phyloP scores from a whole-genome alignment of 1,284 basidiomycete species.

The Serendipita sp. region DNA sequence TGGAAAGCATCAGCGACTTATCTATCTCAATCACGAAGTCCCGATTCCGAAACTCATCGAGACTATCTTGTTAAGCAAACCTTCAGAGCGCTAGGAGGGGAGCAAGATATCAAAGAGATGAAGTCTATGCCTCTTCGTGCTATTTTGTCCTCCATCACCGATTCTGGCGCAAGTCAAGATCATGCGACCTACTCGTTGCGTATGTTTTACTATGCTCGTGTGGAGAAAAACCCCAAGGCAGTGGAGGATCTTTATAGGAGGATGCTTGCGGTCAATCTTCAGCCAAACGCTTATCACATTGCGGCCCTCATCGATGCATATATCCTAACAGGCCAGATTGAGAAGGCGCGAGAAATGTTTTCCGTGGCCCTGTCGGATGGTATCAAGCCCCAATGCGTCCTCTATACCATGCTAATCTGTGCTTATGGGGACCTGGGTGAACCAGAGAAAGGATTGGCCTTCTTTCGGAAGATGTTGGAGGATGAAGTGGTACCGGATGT shows the following conservation, averaged over 20 bases:
- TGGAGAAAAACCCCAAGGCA: slow-evolving; percentile 31
- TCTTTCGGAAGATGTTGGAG: slow-evolving; percentile 50
- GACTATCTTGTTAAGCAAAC: neutral
- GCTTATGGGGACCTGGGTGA: slow-evolving; percentile 47
- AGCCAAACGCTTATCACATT: slow-evolving; percentile 54
- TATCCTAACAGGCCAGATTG: slow-evolving; percentile 36
- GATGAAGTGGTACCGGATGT: slow-evolving; percentile 49
- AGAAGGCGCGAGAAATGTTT: slow-evolving; percentile 38
- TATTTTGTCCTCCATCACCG: slow-evolving; percentile 32
- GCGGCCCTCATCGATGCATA: slow-evolving; percentile 57
- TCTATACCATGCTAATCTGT: slow-evolving; percentile 59
- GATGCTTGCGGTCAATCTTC: slow-evolving; percentile 48
- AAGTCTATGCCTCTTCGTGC: slow-evolving; percentile 24
- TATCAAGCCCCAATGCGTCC: slow-evolving; percentile 39
- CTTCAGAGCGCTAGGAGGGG: slow-evolving; percentile 32
- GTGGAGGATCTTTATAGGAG: slow-evolving; percentile 38
- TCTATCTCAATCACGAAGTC: neutral
- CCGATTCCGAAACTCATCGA: neutral
- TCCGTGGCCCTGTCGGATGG: slow-evolving; percentile 33
- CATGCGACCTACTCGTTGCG: slow-evolving; percentile 41
- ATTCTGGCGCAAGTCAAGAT: slow-evolving; percentile 38
- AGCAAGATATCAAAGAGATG: slow-evolving; percentile 17
- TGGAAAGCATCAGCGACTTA: neutral
- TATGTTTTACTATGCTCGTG: slow-evolving; percentile 41
- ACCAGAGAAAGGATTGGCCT: slow-evolving; percentile 35